phyloP scores from a whole-genome alignment of 1,284 basidiomycete genomes.

The Trichosporon inkin region DNA sequence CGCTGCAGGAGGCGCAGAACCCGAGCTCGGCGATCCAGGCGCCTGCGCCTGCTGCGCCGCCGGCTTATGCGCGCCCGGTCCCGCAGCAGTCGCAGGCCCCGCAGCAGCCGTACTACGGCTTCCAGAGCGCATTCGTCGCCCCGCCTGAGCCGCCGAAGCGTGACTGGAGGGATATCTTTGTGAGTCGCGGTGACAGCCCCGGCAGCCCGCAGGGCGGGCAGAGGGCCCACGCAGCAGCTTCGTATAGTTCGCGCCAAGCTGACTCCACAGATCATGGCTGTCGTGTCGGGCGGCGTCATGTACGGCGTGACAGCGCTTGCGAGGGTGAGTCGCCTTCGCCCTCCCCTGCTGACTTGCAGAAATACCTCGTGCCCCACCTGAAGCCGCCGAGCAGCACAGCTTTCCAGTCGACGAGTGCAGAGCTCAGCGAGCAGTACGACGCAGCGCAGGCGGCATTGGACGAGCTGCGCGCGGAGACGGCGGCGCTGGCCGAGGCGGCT shows the following conservation, averaged over 20 bases:
- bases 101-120: slow-evolving; percentile 47
- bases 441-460: slow-evolving; percentile 74
- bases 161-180: slow-evolving; percentile 96
- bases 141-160: slow-evolving; percentile 53
- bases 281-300: slow-evolving; percentile 82
- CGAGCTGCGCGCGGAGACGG: slow-evolving; percentile 51
- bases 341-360: slow-evolving; percentile 54
- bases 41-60: slow-evolving; percentile 28
- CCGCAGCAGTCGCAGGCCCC: not conserved
- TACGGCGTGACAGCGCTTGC: slow-evolving; percentile 84
- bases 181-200: slow-evolving; percentile 52
- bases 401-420: slow-evolving; percentile 82
- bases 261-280: slow-evolving; percentile 73
- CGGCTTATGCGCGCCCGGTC: slow-evolving; percentile 39
- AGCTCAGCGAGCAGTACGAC: slow-evolving; percentile 86
- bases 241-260: slow-evolving; percentile 4
- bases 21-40: slow-evolving; percentile 20
- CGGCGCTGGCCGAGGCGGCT: slow-evolving; percentile 77
- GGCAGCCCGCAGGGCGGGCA: not conserved
- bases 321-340: slow-evolving; percentile 56
- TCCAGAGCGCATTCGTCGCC: slow-evolving; percentile 18
- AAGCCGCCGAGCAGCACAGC: slow-evolving; percentile 81
- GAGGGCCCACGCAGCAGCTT: not conserved
- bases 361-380: slow-evolving; percentile 88
- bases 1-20: slow-evolving; percentile 61